Evolutionary conservation across 768 basidiomycete genomes (phyloP), one percentile per base, ranked within the genome.

Genomic region (Mycena sanguinolenta): DNA sequence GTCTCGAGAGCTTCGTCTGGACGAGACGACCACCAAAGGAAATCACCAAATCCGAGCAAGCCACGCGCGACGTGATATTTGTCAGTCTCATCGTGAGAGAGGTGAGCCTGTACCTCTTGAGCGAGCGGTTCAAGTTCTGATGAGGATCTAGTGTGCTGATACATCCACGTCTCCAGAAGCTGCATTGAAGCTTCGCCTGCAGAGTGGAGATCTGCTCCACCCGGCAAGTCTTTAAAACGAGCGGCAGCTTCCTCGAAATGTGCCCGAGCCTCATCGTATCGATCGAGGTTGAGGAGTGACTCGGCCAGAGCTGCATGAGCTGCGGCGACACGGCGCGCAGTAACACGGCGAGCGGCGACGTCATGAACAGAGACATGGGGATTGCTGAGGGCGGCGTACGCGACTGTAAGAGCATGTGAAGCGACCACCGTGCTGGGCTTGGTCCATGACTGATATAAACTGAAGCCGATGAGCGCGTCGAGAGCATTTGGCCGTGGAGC

Each of bases 341-440:
- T n/a, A n/a, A n/a, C n/a, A n/a, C n/a, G n/a, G n/a, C n/a, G n/a
- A n/a, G 49, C 49, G 25, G 49, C 49, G 27, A 3, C 49, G 6
- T 50, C 23, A 14, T 4, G 49, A 50, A 27, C n/a, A 9, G 49
- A 10, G 23, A 50, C 23, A 10, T 27, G 23, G 10, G 28, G 28
- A 65, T 54, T 50, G 21, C 50, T 42, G 0, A 25, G 3, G 27
- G 25, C 44, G 13, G 58, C 65, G 2, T 16, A n/a, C n/a, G 67
- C 67, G 21, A 68, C 42, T n/a, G 23, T 14, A 28, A 68, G 61
- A 3, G 67, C 67, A 38, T 58, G 66, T 12, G 9, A 12, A 50
- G 58, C 66, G 12, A 61, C 58, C 27, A 67, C 71, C 16, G 57
- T 34, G 39, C 65, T 68, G 12, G 76, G 77, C 52, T 39, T 39